These are phyloP conservation scores for Dioszegia aurantiaca DNA, from an alignment of 768 basidiomycete species.

Conservation along the genomic window DNA sequence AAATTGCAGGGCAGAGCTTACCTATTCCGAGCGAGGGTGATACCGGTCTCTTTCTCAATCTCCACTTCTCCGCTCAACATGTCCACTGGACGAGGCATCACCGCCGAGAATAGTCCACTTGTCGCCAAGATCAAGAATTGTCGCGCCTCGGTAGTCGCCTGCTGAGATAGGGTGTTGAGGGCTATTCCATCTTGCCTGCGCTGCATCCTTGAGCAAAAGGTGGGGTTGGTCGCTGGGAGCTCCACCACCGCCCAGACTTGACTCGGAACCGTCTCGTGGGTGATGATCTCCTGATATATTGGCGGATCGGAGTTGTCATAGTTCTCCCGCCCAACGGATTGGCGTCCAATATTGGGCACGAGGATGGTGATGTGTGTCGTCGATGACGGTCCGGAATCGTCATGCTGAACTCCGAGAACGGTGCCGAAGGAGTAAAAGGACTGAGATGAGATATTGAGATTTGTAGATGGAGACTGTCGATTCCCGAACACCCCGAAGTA, in stretches of 20 bases:
- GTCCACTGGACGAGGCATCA: conserved; percentile 79
- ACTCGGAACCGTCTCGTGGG: conserved; percentile 29
- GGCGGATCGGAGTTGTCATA: conserved; percentile 27
- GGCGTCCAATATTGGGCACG: conserved; percentile 34
- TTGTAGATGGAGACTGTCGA: conserved; percentile 54
- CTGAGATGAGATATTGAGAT: conserved; percentile 67
- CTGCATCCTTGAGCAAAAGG: conserved; percentile 17
- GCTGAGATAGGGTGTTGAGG: conserved; percentile 30
- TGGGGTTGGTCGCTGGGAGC: conserved; percentile 31
- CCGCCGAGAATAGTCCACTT: conserved; percentile 74
- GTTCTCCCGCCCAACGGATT: conserved; percentile 34
- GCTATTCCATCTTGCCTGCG: conserved; percentile 18
- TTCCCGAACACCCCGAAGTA: conserved; percentile 24
- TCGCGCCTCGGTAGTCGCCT: conserved; percentile 26
- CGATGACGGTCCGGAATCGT: conserved; percentile 20
- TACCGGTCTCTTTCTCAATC: conserved; percentile 74
- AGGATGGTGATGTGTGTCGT: conserved; percentile 27
- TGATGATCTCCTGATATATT: conserved; percentile 28
- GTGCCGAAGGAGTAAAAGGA: conserved; percentile 41
- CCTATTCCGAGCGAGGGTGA: conserved; percentile 80
- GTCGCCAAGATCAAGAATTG: conserved; percentile 74
- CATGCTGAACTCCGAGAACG: conserved; percentile 36
- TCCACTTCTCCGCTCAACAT: conserved; percentile 78
- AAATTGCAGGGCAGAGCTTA: conserved; percentile 41
- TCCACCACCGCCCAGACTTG: conserved; percentile 41